phyloP scores from a whole-genome alignment of 331 rosid species.

The Arachis monticola region DNA sequence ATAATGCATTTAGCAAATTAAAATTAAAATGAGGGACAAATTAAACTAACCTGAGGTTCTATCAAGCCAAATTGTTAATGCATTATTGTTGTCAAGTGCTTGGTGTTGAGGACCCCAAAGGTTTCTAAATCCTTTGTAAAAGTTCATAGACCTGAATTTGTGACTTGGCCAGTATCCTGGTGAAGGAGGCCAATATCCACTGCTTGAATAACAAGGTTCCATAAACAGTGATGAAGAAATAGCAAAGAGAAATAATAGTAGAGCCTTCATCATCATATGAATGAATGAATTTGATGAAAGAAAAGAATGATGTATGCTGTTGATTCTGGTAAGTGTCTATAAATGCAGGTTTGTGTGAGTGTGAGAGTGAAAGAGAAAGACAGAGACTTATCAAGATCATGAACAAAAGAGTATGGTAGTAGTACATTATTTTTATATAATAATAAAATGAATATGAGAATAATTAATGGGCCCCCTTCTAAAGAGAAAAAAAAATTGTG shows the following conservation, averaged over 20 bases:
- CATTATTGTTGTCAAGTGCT: constrained; percentile 53
- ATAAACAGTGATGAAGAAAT: constrained; percentile 40
- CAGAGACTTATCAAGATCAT: constrained; percentile 41
- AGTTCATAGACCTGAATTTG: constrained; percentile 64
- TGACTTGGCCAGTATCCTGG: constrained; percentile 94
- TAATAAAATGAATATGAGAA: constrained; percentile 58
- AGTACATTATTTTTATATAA: constrained; percentile 46
- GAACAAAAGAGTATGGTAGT: constrained; percentile 51
- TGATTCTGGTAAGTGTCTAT: constrained; percentile 30
- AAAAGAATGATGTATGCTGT: constrained; percentile 41
- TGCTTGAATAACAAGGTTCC: constrained; percentile 46
- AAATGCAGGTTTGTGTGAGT: constrained; percentile 49
- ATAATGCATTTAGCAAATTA: too few relatives aligned
- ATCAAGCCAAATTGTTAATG: constrained; percentile 89
- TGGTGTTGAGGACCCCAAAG: constrained; percentile 96
- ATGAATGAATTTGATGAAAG: constrained; percentile 35
- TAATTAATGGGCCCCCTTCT: constrained; percentile 45
- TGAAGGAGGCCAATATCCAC: constrained; percentile 82
- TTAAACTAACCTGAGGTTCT: constrained; percentile 58
- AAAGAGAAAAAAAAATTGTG: background rate
- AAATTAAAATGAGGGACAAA: background rate
- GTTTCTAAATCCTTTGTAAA: constrained; percentile 65
- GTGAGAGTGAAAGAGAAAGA: constrained; percentile 49
- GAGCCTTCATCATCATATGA: constrained; percentile 42
- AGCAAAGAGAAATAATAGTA: constrained; percentile 42